These are phyloP conservation scores for Gnaphalium uliginosum DNA, from an alignment of 129 eudicot species.

Conservation along the genomic window DNA sequence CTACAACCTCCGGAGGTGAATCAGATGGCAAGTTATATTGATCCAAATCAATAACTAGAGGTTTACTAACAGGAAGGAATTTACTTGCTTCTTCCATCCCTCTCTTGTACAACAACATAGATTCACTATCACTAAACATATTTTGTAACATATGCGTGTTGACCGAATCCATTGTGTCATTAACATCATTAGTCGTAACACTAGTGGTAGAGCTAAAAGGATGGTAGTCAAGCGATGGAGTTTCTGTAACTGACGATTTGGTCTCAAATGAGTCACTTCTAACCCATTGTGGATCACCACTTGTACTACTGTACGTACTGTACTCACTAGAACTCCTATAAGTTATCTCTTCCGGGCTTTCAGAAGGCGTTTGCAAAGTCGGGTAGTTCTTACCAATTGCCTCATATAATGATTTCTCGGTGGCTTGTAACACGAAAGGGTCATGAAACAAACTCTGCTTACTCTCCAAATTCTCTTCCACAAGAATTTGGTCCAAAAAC, in stretches of 20 bases:
- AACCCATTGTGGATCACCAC: conserved; percentile 46
- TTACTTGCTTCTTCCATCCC: conserved; percentile 89
- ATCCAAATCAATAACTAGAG: conserved; percentile 61
- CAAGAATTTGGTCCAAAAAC: conserved; percentile 57
- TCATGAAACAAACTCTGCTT: conserved; percentile 70
- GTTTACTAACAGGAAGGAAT: conserved; percentile 65
- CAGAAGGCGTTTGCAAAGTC: conserved; percentile 28
- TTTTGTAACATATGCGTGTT: conserved; percentile 28
- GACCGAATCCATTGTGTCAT: conserved; percentile 35
- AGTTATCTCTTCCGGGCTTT: conserved; percentile 48
- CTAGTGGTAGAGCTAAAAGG: conserved; percentile 33
- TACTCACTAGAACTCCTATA: conserved; percentile 46
- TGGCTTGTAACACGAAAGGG: conserved; percentile 55
- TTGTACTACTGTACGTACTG: conserved; percentile 46
- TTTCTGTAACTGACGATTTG: conserved; percentile 36
- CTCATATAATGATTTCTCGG: conserved; percentile 61
- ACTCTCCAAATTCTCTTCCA: conserved; percentile 73
- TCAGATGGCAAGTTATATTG: conserved; percentile 52
- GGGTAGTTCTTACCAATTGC: conserved; percentile 50
- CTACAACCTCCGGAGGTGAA: conserved; percentile 21
- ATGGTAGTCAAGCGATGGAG: conserved; percentile 24
- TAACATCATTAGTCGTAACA: conserved; percentile 31
- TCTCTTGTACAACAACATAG: conserved; percentile 59
- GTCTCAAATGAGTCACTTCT: conserved; percentile 43
- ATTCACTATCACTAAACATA: conserved; percentile 51